A percentile compares a stretch with the other conserved stretches of the same genome.
Conservation (phyloP, 768 basidiomycete genomes). For the Podaxis rugospora region DNA sequence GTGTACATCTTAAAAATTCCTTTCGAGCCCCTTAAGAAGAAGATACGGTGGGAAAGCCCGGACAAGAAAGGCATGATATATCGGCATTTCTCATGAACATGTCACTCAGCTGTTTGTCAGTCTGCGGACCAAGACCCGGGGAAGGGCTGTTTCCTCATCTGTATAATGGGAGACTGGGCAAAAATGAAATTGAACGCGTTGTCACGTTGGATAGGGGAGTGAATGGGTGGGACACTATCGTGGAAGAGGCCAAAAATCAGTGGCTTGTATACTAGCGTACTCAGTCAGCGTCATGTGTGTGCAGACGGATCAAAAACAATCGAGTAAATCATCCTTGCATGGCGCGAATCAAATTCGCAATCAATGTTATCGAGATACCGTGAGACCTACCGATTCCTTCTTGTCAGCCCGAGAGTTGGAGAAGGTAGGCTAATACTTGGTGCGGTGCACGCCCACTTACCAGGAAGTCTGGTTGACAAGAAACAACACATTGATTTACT, state of each 20-base stretch:
- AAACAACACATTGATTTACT: too few relatives aligned
- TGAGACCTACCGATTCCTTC: too few relatives aligned
- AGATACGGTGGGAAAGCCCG: conserved; percentile 48
- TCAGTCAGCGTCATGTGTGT: background rate
- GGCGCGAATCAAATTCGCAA: background rate
- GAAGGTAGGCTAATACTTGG: too few relatives aligned
- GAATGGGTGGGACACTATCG: conserved; percentile 16
- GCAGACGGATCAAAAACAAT: background rate
- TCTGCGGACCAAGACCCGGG: conserved; percentile 36
- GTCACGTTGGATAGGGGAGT: conserved; percentile 17
- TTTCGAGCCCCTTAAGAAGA: conserved; percentile 33
- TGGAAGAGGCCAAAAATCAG: conserved; percentile 15
- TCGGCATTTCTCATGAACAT: background rate
- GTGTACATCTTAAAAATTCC: conserved; percentile 41
- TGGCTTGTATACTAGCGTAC: conserved; percentile 22
- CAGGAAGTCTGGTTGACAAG: too few relatives aligned
- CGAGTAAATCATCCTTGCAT: background rate
- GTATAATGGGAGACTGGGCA: conserved; percentile 44
- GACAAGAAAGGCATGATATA: conserved; percentile 18
- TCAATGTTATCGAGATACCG: too few relatives aligned
- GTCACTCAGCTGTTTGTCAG: conserved; percentile 15
- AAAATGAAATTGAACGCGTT: conserved; percentile 40
- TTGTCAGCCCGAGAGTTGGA: too few relatives aligned
- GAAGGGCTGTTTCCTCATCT: conserved; percentile 52
- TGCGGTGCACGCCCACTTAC: too few relatives aligned